phyloP scores from a whole-genome alignment of 2,329 filamentous ascomycete species.

The Monilinia fructicola region DNA sequence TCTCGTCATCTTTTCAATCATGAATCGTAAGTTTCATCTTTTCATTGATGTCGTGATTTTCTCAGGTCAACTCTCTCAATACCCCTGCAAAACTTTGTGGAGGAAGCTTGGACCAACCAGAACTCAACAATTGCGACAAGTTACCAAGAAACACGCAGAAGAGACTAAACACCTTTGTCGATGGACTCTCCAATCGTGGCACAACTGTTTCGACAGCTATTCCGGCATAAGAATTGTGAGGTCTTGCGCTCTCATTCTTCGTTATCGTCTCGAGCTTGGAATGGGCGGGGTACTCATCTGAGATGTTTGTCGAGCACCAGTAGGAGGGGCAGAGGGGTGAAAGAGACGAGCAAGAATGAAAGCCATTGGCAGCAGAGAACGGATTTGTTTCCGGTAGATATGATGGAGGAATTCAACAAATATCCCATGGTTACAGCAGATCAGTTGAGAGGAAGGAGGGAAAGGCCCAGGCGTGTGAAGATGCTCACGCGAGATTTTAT shows the following conservation, averaged over 20 bases:
- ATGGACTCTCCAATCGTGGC: conserved; percentile 79
- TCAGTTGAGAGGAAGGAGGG: conserved; percentile 67
- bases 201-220: conserved; percentile 81
- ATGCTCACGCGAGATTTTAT: conserved; percentile 98
- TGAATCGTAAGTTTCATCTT: conserved; percentile 4
- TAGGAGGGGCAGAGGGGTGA: conserved; percentile 27
- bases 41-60: conserved; percentile 18
- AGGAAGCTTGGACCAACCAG: conserved; percentile 44
- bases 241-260: conserved; percentile 47
- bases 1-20: conserved; percentile 22
- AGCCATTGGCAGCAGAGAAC: conserved; percentile 85
- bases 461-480: conserved; percentile 84
- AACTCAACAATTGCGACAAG: conserved; percentile 26
- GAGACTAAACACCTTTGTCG: conserved; percentile 28
- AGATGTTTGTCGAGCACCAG: conserved; percentile 35
- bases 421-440: conserved; percentile 86
- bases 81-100: conserved; percentile 18
- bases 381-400: conserved; percentile 72
- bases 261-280: conserved; percentile 38
- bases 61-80: conserved; percentile 1
- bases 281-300: conserved; percentile 44
- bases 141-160: conserved; percentile 26
- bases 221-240: conserved; percentile 69
- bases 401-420: conserved; percentile 73
- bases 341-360: conserved; percentile 49